Evolutionary conservation across 2,329 filamentous ascomycete species (phyloP).

Genomic region (Aspergillus pseudotamarii): DNA sequence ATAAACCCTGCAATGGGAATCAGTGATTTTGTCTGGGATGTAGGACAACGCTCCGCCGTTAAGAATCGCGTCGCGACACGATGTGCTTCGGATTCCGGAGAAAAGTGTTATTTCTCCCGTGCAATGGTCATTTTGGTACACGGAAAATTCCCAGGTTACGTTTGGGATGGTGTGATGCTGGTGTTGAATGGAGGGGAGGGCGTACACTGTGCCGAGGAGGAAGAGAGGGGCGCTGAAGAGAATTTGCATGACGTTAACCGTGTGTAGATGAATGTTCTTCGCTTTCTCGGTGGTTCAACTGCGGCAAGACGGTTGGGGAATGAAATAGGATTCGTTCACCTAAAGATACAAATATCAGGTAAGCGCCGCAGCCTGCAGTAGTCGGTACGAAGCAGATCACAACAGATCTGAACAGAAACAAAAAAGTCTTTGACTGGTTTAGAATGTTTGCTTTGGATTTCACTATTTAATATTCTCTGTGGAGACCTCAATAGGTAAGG

Average conservation of each 20-base stretch:
- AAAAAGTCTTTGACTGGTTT: neutral
- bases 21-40: constrained; percentile 3
- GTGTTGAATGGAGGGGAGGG: neutral
- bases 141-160: constrained; percentile 14
- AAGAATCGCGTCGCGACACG: constrained; percentile 12
- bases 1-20: constrained; percentile 4
- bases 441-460: neutral
- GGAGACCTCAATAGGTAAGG: neutral
- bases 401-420: neutral
- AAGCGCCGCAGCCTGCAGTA: neutral
- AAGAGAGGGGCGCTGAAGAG: neutral
- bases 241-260: neutral
- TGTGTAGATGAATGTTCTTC: neutral
- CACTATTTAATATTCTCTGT: constrained; percentile 1
- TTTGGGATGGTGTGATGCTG: neutral
- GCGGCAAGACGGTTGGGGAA: neutral
- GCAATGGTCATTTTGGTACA: constrained; percentile 18
- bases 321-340: neutral
- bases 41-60: constrained; percentile 18
- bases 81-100: constrained; percentile 10
- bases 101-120: constrained; percentile 14
- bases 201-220: constrained; percentile 1
- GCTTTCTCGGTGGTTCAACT: neutral
- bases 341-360: neutral
- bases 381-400: neutral